Percentiles rank a stretch among this genome's conserved stretches.
Evolutionary conservation across 1,284 basidiomycete species (phyloP).

Genomic region (Fomitopsis schrenkii): DNA sequence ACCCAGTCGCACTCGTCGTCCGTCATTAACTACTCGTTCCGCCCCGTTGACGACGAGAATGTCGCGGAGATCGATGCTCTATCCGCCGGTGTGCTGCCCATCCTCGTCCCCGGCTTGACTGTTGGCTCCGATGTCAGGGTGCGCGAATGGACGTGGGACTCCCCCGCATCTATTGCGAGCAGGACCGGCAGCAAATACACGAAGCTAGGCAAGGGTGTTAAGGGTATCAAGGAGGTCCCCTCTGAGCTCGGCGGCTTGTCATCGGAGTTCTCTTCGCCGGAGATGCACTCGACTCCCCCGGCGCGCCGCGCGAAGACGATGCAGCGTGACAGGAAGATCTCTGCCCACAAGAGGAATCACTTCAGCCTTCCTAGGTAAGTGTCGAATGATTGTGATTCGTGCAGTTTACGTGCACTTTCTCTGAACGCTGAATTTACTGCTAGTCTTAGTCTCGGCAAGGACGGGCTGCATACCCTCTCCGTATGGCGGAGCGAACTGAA

Average conservation of each 20-base stretch:
- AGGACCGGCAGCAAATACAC: constrained; percentile 18
- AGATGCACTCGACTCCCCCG: constrained; percentile 56
- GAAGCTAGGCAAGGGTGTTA: constrained; percentile 8
- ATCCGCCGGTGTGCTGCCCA: constrained; percentile 61
- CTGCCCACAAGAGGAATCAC: constrained; percentile 52
- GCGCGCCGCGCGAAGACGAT: constrained; percentile 18
- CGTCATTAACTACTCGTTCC: constrained; percentile 53
- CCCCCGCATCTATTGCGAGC: constrained; percentile 36
- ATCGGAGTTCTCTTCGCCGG: constrained; percentile 49
- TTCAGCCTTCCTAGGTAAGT: constrained; percentile 60
- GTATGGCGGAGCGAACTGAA: constrained; percentile 50
- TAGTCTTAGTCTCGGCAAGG: constrained; percentile 64
- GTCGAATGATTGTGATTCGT: too few species aligned
- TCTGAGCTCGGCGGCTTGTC: constrained; percentile 37
- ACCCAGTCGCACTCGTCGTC: constrained; percentile 42
- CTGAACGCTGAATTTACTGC: neutral
- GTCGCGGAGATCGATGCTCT: constrained; percentile 66
- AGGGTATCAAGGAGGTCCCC: constrained; percentile 19
- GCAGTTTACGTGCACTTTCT: too few species aligned
- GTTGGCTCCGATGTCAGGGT: constrained; percentile 52
- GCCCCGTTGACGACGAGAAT: constrained; percentile 42
- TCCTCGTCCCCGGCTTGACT: constrained; percentile 62
- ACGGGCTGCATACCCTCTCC: constrained; percentile 45
- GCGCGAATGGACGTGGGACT: constrained; percentile 39
- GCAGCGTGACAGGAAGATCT: constrained; percentile 37